Evolutionary conservation across 768 basidiomycete species (phyloP).

Genomic region (Lyophyllum semitale): DNA sequence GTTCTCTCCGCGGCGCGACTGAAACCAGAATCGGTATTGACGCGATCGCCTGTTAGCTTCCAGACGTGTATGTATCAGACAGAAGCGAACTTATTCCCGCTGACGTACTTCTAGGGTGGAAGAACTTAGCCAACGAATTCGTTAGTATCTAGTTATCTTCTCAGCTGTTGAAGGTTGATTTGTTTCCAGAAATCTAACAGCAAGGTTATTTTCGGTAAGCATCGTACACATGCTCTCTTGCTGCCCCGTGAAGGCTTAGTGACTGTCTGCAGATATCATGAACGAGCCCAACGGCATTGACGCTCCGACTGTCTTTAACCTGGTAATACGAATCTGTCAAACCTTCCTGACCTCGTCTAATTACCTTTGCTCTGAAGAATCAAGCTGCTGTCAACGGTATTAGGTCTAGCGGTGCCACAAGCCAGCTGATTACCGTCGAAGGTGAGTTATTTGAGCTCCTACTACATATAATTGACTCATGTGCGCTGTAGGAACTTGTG

Average conservation of each 20-base stretch:
- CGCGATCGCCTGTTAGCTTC: conserved; percentile 35
- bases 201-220: conserved; percentile 56
- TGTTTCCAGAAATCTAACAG: conserved; percentile 41
- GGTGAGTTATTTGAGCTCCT: conserved; percentile 20
- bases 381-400: conserved; percentile 72
- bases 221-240: neutral
- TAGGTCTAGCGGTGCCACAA: conserved; percentile 62
- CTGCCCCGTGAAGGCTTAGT: neutral
- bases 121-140: conserved; percentile 55
- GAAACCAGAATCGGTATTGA: neutral
- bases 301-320: conserved; percentile 48
- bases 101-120: conserved; percentile 45
- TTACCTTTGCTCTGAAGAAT: conserved; percentile 32
- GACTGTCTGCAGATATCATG: conserved; percentile 43
- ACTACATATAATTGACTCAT: conserved; percentile 1
- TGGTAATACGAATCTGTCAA: conserved; percentile 35
- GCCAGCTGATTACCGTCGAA: conserved; percentile 51
- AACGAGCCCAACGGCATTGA: conserved; percentile 69
- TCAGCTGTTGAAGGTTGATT: neutral
- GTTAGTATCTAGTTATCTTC: conserved; percentile 31
- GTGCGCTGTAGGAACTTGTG: conserved; percentile 29
- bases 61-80: conserved; percentile 41
- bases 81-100: neutral
- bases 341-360: conserved; percentile 1
- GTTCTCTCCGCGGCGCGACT: conserved; percentile 18